These are phyloP conservation scores for Teratosphaeria epicoccoides DNA, from an alignment of 2,329 filamentous ascomycete genomes.

Conservation along the genomic window DNA sequence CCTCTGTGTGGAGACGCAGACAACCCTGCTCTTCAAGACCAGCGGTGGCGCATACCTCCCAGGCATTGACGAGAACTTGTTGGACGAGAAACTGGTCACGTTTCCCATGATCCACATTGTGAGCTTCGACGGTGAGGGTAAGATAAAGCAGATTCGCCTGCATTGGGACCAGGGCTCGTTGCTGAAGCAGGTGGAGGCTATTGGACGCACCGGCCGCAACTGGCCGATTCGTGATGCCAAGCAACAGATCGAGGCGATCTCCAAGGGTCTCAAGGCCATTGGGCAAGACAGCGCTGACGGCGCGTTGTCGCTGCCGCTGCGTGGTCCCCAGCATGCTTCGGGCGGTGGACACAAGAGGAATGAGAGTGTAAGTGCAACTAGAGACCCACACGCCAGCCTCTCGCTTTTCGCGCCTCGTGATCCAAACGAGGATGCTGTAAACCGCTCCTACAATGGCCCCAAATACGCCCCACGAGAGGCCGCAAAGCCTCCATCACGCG, in stretches of 20 bases:
- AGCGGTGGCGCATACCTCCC: slow-evolving; percentile 82
- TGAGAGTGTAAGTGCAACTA: slow-evolving; percentile 25
- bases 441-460: slow-evolving; percentile 35
- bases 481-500: slow-evolving; percentile 58
- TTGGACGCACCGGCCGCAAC: slow-evolving; percentile 78
- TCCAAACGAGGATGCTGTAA: slow-evolving; percentile 42
- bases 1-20: slow-evolving; percentile 69
- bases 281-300: slow-evolving; percentile 12
- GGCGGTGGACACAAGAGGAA: slow-evolving; percentile 19
- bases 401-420: slow-evolving; percentile 65
- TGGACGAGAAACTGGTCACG: slow-evolving; percentile 68
- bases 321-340: slow-evolving; percentile 17
- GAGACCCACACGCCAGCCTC: slow-evolving; percentile 53
- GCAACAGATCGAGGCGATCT: slow-evolving; percentile 62
- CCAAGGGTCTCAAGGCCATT: slow-evolving; percentile 21
- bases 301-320: slow-evolving; percentile 12
- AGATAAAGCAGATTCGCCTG: slow-evolving; percentile 77
- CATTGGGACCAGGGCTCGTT: slow-evolving; percentile 94
- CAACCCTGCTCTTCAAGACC: slow-evolving; percentile 67
- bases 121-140: slow-evolving; percentile 62
- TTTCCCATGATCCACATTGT: slow-evolving; percentile 88
- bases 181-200: slow-evolving; percentile 86
- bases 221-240: slow-evolving; percentile 88
- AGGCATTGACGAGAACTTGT: slow-evolving; percentile 84
- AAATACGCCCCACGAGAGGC: slow-evolving; percentile 55